phyloP scores from a whole-genome alignment of 805 yeast species.

The Saccharomycopsis oosterbeekiorum region DNA sequence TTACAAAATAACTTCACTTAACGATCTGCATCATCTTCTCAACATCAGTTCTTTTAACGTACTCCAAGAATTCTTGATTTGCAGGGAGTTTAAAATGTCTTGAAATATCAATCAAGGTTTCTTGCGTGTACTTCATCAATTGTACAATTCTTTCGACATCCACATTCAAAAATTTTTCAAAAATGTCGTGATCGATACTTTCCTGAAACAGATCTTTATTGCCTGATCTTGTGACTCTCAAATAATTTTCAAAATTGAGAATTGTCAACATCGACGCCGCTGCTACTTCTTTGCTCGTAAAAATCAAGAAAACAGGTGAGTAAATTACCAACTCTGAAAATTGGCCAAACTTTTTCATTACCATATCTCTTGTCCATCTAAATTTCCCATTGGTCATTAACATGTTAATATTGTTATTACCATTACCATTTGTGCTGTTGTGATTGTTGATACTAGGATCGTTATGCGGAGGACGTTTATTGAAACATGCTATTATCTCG shows the following conservation, averaged over 20 bases:
- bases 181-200: background rate
- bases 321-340: slow-evolving; percentile 8
- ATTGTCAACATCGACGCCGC: slow-evolving; percentile 8
- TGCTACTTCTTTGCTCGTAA: slow-evolving; percentile 12
- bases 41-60: background rate
- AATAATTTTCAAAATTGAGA: background rate
- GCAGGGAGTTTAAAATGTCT: background rate
- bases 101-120: background rate
- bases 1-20: background rate
- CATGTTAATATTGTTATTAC: background rate
- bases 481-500: background rate
- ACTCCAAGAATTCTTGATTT: background rate
- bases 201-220: background rate
- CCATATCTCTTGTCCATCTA: slow-evolving; percentile 1
- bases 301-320: slow-evolving; percentile 10
- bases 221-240: background rate
- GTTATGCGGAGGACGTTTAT: background rate
- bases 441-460: background rate
- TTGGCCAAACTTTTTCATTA: slow-evolving; percentile 7
- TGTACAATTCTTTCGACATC: background rate
- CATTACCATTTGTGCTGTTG: too few species aligned
- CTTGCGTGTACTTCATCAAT: background rate
- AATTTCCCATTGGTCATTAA: background rate
- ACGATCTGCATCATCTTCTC: background rate
- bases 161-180: slow-evolving; percentile 1